phyloP scores from a whole-genome alignment of 1,284 basidiomycete species.

The Phellinidium pouzarii region DNA sequence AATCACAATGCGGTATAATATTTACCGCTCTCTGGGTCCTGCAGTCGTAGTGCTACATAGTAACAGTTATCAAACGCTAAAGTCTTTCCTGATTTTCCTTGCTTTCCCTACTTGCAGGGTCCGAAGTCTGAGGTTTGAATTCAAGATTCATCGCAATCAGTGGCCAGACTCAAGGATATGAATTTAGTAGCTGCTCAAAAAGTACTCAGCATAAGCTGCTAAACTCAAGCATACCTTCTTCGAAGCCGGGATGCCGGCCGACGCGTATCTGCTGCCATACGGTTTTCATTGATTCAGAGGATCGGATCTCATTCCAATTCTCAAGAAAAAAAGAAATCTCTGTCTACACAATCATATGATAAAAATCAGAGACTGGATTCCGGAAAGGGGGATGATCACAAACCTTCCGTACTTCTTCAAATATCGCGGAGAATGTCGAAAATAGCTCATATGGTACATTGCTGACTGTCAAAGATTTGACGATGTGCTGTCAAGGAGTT shows the following conservation, averaged over 20 bases:
- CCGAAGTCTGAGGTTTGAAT: slow-evolving; percentile 37
- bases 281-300: slow-evolving; percentile 72
- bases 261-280: slow-evolving; percentile 79
- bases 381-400: background rate
- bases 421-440: slow-evolving; percentile 76
- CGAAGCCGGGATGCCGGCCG: slow-evolving; percentile 78
- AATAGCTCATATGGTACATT: slow-evolving; percentile 87
- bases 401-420: slow-evolving; percentile 78
- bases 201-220: background rate
- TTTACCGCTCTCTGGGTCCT: too few relatives aligned
- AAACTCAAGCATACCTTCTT: slow-evolving; percentile 47
- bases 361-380: background rate
- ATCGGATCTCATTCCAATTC: slow-evolving; percentile 78
- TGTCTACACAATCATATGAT: slow-evolving; percentile 34
- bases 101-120: background rate
- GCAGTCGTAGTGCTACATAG: too few relatives aligned
- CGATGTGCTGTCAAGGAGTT: slow-evolving; percentile 52
- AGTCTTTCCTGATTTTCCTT: slow-evolving; percentile 4
- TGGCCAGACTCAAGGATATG: slow-evolving; percentile 51
- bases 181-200: too few relatives aligned
- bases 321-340: slow-evolving; percentile 73
- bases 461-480: slow-evolving; percentile 64
- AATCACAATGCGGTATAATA: too few relatives aligned
- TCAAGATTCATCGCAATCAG: slow-evolving; percentile 59
- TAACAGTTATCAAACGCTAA: too few relatives aligned